Conservation (phyloP, 2,329 filamentous ascomycete species). For the Colletotrichum sp. region DNA sequence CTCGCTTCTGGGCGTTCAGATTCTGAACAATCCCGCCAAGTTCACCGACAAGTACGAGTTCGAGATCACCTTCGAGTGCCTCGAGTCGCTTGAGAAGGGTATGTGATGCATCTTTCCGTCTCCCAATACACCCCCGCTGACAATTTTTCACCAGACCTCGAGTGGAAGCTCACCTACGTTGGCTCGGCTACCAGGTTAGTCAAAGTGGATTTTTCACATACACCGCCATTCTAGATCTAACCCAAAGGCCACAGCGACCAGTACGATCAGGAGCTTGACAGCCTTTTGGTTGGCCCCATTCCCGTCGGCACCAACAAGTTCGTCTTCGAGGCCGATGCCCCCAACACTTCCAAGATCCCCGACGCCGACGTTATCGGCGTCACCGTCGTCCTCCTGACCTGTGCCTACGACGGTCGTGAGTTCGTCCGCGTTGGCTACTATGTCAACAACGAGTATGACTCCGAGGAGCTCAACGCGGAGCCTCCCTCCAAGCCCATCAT, state of each 20-base stretch:
- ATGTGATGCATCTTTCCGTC: slow-evolving; percentile 11
- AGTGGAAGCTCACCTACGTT: slow-evolving; percentile 99
- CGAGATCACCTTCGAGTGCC: slow-evolving; percentile 98
- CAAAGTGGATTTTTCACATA: slow-evolving; percentile 25
- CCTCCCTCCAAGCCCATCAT: slow-evolving; percentile 91
- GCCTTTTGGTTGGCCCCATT: slow-evolving; percentile 94
- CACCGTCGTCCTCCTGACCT: slow-evolving; percentile 94
- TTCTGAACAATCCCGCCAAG: slow-evolving; percentile 95
- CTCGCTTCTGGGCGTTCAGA: slow-evolving; percentile 91
- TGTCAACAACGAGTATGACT: slow-evolving; percentile 98
- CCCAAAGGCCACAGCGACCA: slow-evolving; percentile 70
- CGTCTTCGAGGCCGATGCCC: slow-evolving; percentile 93
- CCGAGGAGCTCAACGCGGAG: slow-evolving; percentile 85
- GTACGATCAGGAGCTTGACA: slow-evolving; percentile 98
- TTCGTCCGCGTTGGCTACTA: slow-evolving; percentile 99
- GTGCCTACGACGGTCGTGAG: slow-evolving; percentile 94
- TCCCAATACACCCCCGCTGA: background rate
- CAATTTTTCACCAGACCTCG: slow-evolving; percentile 70
- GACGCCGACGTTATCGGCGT: slow-evolving; percentile 95
- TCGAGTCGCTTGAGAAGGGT: slow-evolving; percentile 95
- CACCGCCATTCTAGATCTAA: slow-evolving; percentile 14
- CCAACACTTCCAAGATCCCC: slow-evolving; percentile 88
- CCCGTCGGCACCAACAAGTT: slow-evolving; percentile 99
- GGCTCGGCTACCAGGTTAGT: slow-evolving; percentile 95
- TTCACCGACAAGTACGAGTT: slow-evolving; percentile 95